Base-by-base conservation (phyloP, 768 basidiomycete genomes). In the Cyathus striatus region DNA sequence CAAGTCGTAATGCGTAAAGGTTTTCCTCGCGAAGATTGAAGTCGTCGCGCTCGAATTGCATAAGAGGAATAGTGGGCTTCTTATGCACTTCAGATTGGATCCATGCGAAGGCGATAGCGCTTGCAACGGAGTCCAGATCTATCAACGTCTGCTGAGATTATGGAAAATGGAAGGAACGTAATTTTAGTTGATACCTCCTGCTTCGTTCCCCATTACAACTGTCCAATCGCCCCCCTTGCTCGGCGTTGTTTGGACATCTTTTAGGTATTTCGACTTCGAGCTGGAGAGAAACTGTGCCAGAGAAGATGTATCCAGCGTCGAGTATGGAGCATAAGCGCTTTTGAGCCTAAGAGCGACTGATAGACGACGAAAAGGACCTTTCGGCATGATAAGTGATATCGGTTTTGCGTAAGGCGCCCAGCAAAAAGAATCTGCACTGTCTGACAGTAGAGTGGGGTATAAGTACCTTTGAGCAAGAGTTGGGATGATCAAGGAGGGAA, bases 181-280 rank as follows among this genome's bases (percentile, higher is more conserved):
- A 21, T 36, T 16, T 41, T 27, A 44, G 13, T 16, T 54, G 66
- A 45, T 58, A 94, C 95, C 95, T 55, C 94, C 94, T 12, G 95
- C 91, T 63, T 98, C 95, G 60, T 99, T 99, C 0, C 95, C 94
- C 83, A 93, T 89, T 0, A 83, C 86, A 4, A 96, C 71, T 0
- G 79, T 85, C 94, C 93, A 98, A 37, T 80, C 76, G 5, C 59
- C 50, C 0, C 68, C 74, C 30, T 72, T 70, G 1, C 67, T 68
- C 6, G 63, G 62, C 14, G 57, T 58, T 1, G 63, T 63, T 20
- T 66, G 56, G 14, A 82, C 52, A 38, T 82, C 86, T 14, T 53
- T 56, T 17, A 93, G 61, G 54, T 88, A 96, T 20, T 58, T 63
- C 20, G 65, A 55, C 58, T 87, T 90, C 44, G 78, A 63, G 18